Percentiles rank a stretch among this genome's conserved stretches.
phyloP scores from a whole-genome alignment of 2,329 filamentous ascomycete genomes.

The Cordyceps fumosorosea region DNA sequence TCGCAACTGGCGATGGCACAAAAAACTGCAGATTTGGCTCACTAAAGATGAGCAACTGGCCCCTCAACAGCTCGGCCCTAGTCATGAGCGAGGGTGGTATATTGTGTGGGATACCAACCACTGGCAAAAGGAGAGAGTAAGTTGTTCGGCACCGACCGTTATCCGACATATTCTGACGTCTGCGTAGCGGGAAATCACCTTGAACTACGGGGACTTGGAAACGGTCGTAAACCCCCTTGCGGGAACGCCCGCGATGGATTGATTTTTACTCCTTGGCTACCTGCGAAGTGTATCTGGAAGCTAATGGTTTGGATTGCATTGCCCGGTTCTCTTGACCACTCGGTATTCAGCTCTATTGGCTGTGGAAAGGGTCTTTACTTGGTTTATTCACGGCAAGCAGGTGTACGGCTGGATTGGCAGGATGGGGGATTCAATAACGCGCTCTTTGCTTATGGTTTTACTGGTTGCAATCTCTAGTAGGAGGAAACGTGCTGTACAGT shows the following conservation, averaged over 20 bases:
- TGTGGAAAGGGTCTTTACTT: conserved; percentile 1
- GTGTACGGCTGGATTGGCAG: not conserved
- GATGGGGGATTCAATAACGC: not conserved
- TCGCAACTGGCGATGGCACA: conserved; percentile 64
- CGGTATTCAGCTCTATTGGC: not conserved
- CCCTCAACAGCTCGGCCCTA: conserved; percentile 51
- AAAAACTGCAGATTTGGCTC: conserved; percentile 59
- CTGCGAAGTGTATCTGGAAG: not conserved
- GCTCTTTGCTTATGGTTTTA: not conserved
- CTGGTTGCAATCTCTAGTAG: not conserved
- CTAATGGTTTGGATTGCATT: not conserved
- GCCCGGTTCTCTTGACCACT: not conserved
- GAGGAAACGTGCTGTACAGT: not conserved
- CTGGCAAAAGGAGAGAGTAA: conserved; percentile 58
- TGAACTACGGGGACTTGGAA: conserved; percentile 58
- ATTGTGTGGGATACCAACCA: conserved; percentile 57
- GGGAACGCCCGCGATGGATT: conserved; percentile 13
- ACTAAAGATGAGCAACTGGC: conserved; percentile 63
- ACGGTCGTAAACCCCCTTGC: conserved; percentile 33
- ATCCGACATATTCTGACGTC: conserved; percentile 14
- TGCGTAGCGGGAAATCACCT: conserved; percentile 49
- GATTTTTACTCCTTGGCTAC: not conserved
- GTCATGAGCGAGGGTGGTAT: conserved; percentile 59
- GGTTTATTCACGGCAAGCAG: conserved; percentile 2
- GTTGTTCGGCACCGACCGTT: conserved; percentile 17